These are phyloP conservation scores for Graphiopsis chlorocephala DNA, from an alignment of 2,329 filamentous ascomycete species.

Conservation along the genomic window DNA sequence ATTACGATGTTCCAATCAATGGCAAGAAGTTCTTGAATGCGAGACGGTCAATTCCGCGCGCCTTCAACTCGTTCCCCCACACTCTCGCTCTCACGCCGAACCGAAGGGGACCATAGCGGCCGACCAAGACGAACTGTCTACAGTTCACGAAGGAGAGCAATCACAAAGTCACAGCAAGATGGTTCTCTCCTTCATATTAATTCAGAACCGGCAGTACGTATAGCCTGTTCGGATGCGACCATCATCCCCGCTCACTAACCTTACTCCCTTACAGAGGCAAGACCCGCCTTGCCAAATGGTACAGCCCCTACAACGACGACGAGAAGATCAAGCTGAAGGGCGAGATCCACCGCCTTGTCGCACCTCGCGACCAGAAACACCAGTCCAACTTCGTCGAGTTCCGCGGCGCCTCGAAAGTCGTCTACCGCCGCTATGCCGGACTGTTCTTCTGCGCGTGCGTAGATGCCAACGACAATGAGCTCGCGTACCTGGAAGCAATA, in stretches of 20 bases:
- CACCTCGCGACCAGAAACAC: constrained; percentile 97
- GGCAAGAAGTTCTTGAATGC: background rate
- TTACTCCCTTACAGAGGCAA: constrained; percentile 70
- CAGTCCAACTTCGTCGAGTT: constrained; percentile 99
- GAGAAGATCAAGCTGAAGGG: constrained; percentile 99
- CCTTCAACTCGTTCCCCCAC: background rate
- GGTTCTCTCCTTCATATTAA: constrained; percentile 83
- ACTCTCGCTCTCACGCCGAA: background rate
- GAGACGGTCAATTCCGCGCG: background rate
- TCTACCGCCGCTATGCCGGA: constrained; percentile 95
- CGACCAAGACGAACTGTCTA: background rate
- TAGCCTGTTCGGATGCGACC: background rate
- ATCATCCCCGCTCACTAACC: constrained; percentile 17
- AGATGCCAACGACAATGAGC: constrained; percentile 97
- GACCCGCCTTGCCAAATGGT: constrained; percentile 98
- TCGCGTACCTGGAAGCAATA: constrained; percentile 94
- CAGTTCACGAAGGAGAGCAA: background rate
- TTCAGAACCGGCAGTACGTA: constrained; percentile 81
- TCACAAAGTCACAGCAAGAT: constrained; percentile 32
- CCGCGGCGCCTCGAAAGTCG: constrained; percentile 84
- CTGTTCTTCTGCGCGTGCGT: constrained; percentile 99
- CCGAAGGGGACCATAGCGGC: background rate
- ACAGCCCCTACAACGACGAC: constrained; percentile 96
- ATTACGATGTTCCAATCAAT: background rate
- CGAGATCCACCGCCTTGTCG: constrained; percentile 97